phyloP scores from a whole-genome alignment of 2,329 filamentous ascomycete genomes.

The Diaporthe sp. region DNA sequence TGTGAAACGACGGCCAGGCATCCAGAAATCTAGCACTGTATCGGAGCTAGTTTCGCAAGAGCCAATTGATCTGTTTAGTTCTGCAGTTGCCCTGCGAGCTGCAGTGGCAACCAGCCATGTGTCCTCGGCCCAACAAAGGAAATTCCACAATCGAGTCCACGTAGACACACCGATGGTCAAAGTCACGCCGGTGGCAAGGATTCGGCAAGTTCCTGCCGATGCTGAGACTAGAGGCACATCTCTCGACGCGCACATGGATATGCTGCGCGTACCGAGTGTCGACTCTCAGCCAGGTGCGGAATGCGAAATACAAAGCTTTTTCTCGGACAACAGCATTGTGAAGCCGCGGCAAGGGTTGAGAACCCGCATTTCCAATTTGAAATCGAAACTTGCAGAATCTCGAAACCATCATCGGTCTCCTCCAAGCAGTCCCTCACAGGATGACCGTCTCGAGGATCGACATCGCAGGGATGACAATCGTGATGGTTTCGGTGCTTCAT shows the following conservation, averaged over 20 bases:
- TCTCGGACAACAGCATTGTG: slow-evolving; percentile 41
- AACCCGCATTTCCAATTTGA: slow-evolving; percentile 47
- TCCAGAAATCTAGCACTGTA: slow-evolving; percentile 40
- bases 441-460: not conserved
- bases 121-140: not conserved
- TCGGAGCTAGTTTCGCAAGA: slow-evolving; percentile 31
- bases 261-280: slow-evolving; percentile 16
- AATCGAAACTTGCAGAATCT: slow-evolving; percentile 43
- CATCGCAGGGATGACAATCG: not conserved
- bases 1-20: slow-evolving; percentile 39
- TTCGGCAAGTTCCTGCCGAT: slow-evolving; percentile 6
- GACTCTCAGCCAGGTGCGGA: slow-evolving; percentile 5
- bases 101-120: not conserved
- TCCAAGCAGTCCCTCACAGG: not conserved
- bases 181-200: slow-evolving; percentile 15
- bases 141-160: not conserved
- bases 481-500: not conserved
- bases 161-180: slow-evolving; percentile 7
- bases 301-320: slow-evolving; percentile 42
- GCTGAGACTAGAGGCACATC: slow-evolving; percentile 34
- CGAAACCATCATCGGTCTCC: slow-evolving; percentile 35
- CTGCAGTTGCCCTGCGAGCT: not conserved
- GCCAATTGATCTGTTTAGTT: slow-evolving; percentile 39
- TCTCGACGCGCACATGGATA: slow-evolving; percentile 37
- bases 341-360: slow-evolving; percentile 44